Percentiles rank a stretch among this genome's conserved stretches.
Conservation (phyloP, 306 rosid species). For the Begonia fuchsioides region DNA sequence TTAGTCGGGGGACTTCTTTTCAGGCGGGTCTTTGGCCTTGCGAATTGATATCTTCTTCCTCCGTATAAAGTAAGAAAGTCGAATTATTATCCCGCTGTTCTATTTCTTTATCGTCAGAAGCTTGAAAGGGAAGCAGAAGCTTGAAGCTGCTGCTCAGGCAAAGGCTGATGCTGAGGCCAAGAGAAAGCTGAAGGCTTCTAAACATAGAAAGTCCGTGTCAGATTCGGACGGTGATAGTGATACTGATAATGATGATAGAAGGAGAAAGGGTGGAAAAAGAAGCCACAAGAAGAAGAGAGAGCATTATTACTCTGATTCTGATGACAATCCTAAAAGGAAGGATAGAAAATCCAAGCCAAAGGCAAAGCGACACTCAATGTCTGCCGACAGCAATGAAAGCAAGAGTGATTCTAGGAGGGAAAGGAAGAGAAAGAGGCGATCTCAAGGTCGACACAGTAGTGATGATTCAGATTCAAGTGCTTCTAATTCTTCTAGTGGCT, state of each 20-base stretch:
- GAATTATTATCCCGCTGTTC: conserved; percentile 1
- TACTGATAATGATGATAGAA: conserved; percentile 27
- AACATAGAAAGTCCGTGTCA: conserved; percentile 45
- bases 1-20: no score
- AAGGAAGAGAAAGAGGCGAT: conserved; percentile 49
- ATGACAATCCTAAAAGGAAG: conserved; percentile 44
- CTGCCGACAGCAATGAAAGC: conserved; percentile 32
- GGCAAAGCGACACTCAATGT: conserved; percentile 33
- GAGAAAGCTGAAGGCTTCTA: conserved; percentile 47
- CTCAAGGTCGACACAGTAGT: conserved; percentile 29
- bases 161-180: conserved; percentile 65
- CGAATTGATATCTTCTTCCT: conserved; percentile 7
- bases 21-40: conserved; percentile 23
- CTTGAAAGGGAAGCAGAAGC: conserved; percentile 93
- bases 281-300: conserved; percentile 53
- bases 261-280: conserved; percentile 38
- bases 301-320: conserved; percentile 38
- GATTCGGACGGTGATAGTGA: conserved; percentile 32
- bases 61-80: conserved; percentile 48
- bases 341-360: conserved; percentile 43
- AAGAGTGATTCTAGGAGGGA: conserved; percentile 36
- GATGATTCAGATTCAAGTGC: conserved; percentile 34
- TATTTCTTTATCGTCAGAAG: conserved; percentile 20
- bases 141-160: conserved; percentile 74
- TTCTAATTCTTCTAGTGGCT: conserved; percentile 30